phyloP scores from a whole-genome alignment of 345 rosid genomes.

The Populus simonii region DNA sequence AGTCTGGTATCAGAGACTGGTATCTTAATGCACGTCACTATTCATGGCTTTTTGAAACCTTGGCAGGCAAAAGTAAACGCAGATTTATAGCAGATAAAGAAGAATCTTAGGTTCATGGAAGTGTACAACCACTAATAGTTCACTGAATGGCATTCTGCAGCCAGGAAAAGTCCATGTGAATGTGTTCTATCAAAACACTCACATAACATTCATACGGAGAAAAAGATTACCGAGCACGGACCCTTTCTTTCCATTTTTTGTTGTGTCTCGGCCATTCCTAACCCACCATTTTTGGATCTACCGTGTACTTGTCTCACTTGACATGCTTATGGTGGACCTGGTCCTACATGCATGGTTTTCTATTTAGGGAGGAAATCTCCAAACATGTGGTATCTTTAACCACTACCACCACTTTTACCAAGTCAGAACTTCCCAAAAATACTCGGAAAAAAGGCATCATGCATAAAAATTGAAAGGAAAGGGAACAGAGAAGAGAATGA shows the following conservation, averaged over 20 bases:
- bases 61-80: background rate
- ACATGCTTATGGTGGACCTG: slow-evolving; percentile 34
- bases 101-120: slow-evolving; percentile 3
- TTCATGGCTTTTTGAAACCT: background rate
- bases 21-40: background rate
- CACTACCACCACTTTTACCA: background rate
- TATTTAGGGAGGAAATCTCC: slow-evolving; percentile 2
- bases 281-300: slow-evolving; percentile 28
- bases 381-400: slow-evolving; percentile 3
- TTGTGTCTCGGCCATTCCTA: slow-evolving; percentile 7
- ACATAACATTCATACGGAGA: background rate
- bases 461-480: background rate
- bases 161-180: slow-evolving; percentile 4
- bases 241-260: slow-evolving; percentile 3
- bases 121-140: slow-evolving; percentile 5
- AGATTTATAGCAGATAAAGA: slow-evolving; percentile 7
- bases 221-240: slow-evolving; percentile 14
- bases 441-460: background rate
- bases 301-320: slow-evolving; percentile 28
- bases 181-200: slow-evolving; percentile 1
- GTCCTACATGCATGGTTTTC: background rate
- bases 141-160: slow-evolving; percentile 9
- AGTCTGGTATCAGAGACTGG: background rate
- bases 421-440: background rate
- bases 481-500: background rate